These are phyloP conservation scores for Crassisporium funariophilum DNA, from an alignment of 768 basidiomycete genomes.

Conservation along the genomic window DNA sequence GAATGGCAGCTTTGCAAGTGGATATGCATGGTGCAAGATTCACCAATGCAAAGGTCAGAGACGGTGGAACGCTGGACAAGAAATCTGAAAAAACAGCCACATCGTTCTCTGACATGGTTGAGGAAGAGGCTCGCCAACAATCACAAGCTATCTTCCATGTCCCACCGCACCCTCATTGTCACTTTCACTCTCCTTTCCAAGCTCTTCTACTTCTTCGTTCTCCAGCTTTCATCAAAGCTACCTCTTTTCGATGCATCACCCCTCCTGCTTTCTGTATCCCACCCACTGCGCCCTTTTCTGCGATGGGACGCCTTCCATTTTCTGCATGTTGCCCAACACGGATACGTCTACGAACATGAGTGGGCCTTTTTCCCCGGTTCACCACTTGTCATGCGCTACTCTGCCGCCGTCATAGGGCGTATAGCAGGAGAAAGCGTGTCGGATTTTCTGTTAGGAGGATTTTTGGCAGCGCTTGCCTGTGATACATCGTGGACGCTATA, in stretches of 20 bases:
- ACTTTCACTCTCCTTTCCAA: slow-evolving; percentile 17
- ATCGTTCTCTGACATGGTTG: slow-evolving; percentile 10
- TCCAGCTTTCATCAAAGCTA: slow-evolving; percentile 29
- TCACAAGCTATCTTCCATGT: no score
- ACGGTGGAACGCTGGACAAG: slow-evolving; percentile 59
- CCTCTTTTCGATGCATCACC: slow-evolving; percentile 44
- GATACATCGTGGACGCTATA: slow-evolving; percentile 53
- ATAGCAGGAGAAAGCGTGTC: slow-evolving; percentile 8
- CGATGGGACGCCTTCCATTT: slow-evolving; percentile 95
- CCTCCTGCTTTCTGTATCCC: slow-evolving; percentile 21
- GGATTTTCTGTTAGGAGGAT: slow-evolving; percentile 37
- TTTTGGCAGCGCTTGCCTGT: slow-evolving; percentile 38
- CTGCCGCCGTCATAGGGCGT: slow-evolving; percentile 25
- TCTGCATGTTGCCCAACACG: slow-evolving; percentile 58
- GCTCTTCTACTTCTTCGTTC: slow-evolving; percentile 26
- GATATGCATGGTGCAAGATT: slow-evolving; percentile 59
- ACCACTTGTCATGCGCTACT: slow-evolving; percentile 53
- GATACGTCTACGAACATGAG: slow-evolving; percentile 71
- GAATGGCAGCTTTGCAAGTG: slow-evolving; percentile 39
- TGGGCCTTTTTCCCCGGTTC: slow-evolving; percentile 87
- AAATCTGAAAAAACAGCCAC: slow-evolving; percentile 42
- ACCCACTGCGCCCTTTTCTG: slow-evolving; percentile 37
- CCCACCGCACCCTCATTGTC: slow-evolving; percentile 14
- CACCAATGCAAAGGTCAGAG: slow-evolving; percentile 62
- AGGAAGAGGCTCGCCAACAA: no score